Evolutionary conservation across 768 basidiomycete genomes (phyloP).

Genomic region (Collybia sp.): DNA sequence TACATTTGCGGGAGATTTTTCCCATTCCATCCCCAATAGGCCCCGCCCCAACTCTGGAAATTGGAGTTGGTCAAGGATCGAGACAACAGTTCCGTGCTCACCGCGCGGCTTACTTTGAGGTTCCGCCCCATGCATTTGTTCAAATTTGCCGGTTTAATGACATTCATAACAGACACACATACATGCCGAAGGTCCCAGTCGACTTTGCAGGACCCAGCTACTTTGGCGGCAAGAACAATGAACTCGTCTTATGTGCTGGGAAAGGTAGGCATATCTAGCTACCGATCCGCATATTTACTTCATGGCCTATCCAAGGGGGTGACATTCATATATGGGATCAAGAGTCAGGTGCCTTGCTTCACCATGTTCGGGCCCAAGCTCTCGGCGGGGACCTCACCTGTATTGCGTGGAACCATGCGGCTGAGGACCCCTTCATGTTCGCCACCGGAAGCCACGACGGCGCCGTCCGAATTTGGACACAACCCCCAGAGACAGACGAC

Average conservation of each 20-base stretch:
- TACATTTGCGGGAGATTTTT: background rate
- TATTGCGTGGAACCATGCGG: conserved; percentile 73
- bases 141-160: too few species aligned
- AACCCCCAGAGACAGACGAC: conserved; percentile 21
- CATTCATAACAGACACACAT: conserved; percentile 50
- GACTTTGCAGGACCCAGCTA: conserved; percentile 82
- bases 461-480: conserved; percentile 69
- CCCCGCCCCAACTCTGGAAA: conserved; percentile 77
- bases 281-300: background rate
- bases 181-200: conserved; percentile 61
- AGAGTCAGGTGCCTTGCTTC: conserved; percentile 69
- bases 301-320: conserved; percentile 43
- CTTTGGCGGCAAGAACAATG: conserved; percentile 77
- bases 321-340: conserved; percentile 87
- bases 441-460: conserved; percentile 80
- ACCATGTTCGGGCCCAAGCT: conserved; percentile 60
- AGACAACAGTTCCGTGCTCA: conserved; percentile 25
- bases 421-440: conserved; percentile 64
- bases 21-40: conserved; percentile 30
- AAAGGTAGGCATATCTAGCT: conserved; percentile 43
- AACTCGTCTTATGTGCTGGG: conserved; percentile 72
- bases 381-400: conserved; percentile 72
- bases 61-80: conserved; percentile 59
- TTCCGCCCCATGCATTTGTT: conserved; percentile 6
- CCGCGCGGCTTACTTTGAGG: conserved; percentile 36